Evolutionary conservation across 305 asterid genomes (phyloP).

Genomic region (Fraxinus xanthoxyloides): DNA sequence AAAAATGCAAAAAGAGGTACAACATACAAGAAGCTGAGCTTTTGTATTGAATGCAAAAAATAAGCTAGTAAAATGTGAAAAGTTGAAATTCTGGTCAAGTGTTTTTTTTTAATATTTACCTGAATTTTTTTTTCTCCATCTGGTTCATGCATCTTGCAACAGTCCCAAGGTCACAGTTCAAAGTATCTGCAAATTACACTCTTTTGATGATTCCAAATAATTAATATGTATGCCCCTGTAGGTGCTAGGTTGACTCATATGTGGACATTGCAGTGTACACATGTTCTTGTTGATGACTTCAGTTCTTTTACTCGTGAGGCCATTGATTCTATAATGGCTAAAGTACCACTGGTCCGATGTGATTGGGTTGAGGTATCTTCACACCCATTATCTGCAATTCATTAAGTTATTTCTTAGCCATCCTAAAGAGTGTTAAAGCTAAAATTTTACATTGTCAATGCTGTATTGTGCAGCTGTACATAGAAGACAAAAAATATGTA

Average conservation of each 20-base stretch:
- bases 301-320: slow-evolving; percentile 50
- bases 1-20: background rate
- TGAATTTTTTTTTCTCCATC: background rate
- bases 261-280: slow-evolving; percentile 75
- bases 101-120: background rate
- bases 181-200: background rate
- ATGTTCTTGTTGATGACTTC: slow-evolving; percentile 68
- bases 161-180: background rate
- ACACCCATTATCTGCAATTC: slow-evolving; percentile 13
- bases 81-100: background rate
- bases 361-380: slow-evolving; percentile 78
- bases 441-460: background rate
- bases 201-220: slow-evolving; percentile 11
- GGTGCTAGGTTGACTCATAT: slow-evolving; percentile 57
- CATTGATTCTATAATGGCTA: slow-evolving; percentile 62
- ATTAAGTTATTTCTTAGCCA: background rate
- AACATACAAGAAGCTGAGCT: background rate
- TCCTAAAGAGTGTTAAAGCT: background rate
- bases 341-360: slow-evolving; percentile 47
- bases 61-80: background rate
- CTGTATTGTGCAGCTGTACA: background rate
- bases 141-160: background rate
- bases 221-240: slow-evolving; percentile 35
- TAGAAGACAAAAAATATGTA: background rate
- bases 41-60: background rate